Evolutionary conservation across 805 yeast genomes (phyloP).

Genomic region (Cyberlindnera bimundalis): DNA sequence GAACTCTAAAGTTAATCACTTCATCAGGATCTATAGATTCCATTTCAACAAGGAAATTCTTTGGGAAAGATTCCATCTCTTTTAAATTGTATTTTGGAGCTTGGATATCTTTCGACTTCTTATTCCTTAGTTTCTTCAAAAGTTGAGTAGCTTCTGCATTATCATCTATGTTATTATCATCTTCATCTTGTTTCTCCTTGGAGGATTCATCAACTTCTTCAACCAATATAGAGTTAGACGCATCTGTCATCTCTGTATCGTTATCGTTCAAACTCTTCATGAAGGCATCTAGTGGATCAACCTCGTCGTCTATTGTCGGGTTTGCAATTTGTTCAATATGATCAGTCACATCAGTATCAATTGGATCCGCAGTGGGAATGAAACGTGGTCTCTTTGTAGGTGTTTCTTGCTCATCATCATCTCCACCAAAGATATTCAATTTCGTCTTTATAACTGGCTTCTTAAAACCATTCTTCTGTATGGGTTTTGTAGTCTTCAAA

Average conservation of each 20-base stretch:
- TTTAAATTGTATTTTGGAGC: constrained; percentile 32
- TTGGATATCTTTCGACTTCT: constrained; percentile 46
- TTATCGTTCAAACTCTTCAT: constrained; percentile 33
- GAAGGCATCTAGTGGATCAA: constrained; percentile 46
- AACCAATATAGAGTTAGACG: background rate
- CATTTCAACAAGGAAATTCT: constrained; percentile 55
- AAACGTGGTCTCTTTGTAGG: constrained; percentile 20
- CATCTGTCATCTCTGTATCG: constrained; percentile 16
- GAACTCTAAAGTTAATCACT: constrained; percentile 59
- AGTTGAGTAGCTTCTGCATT: constrained; percentile 33
- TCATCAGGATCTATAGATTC: constrained; percentile 48
- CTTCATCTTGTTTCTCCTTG: constrained; percentile 29
- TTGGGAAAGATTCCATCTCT: constrained; percentile 52
- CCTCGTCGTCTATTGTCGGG: constrained; percentile 22
- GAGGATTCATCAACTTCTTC: constrained; percentile 18
- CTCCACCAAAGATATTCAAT: constrained; percentile 26
- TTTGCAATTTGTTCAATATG: too few species aligned
- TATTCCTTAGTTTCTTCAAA: constrained; percentile 42
- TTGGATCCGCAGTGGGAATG: constrained; percentile 17
- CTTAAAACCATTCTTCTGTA: constrained; percentile 7
- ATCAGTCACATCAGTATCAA: background rate
- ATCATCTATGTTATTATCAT: constrained; percentile 30
- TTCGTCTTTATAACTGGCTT: constrained; percentile 12
- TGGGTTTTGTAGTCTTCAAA: too few species aligned
- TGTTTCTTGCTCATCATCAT: constrained; percentile 30